Percentiles rank a stretch among this genome's conserved stretches.
These are phyloP conservation scores for Boletus edulis DNA, from an alignment of 768 basidiomycete species.

Conservation along the genomic window DNA sequence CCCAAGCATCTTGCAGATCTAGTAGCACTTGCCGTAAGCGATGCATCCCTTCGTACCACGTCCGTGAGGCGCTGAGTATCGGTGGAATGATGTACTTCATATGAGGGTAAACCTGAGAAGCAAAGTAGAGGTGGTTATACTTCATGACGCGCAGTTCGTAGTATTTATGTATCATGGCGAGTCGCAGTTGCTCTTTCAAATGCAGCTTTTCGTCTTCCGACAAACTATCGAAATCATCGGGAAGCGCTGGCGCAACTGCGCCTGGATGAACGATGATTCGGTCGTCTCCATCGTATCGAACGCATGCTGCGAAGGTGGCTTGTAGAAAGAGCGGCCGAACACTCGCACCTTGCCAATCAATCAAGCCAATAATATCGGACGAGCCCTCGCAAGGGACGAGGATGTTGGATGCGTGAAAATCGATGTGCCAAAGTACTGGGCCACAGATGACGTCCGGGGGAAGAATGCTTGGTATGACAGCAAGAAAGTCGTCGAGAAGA, in stretches of 20 bases:
- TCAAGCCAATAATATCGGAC: conserved; percentile 7
- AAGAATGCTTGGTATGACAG: background rate
- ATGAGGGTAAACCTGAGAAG: background rate
- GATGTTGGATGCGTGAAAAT: conserved; percentile 13
- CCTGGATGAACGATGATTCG: background rate
- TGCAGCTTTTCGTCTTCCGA: too few relatives aligned
- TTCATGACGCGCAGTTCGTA: too few relatives aligned
- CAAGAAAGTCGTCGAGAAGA: conserved; percentile 10
- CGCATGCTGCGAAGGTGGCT: conserved; percentile 1
- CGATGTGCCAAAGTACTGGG: conserved; percentile 14
- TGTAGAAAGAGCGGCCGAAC: conserved; percentile 14
- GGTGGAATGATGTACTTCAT: background rate
- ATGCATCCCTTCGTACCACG: conserved; percentile 3
- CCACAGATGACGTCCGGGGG: conserved; percentile 1
- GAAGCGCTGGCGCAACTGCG: too few relatives aligned
- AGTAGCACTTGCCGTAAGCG: too few relatives aligned
- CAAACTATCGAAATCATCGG: too few relatives aligned
- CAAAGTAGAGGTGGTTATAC: too few relatives aligned
- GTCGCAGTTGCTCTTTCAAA: too few relatives aligned
- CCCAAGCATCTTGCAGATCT: too few relatives aligned
- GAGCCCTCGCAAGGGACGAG: conserved; percentile 2
- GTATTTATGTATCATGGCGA: too few relatives aligned
- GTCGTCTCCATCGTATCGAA: conserved; percentile 2
- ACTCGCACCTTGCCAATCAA: conserved; percentile 14
- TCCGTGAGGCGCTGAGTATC: conserved; percentile 2